Percentiles rank a stretch among this genome's conserved stretches.
These are phyloP conservation scores for Salix caprea DNA, from an alignment of 345 rosid species.

Conservation along the genomic window DNA sequence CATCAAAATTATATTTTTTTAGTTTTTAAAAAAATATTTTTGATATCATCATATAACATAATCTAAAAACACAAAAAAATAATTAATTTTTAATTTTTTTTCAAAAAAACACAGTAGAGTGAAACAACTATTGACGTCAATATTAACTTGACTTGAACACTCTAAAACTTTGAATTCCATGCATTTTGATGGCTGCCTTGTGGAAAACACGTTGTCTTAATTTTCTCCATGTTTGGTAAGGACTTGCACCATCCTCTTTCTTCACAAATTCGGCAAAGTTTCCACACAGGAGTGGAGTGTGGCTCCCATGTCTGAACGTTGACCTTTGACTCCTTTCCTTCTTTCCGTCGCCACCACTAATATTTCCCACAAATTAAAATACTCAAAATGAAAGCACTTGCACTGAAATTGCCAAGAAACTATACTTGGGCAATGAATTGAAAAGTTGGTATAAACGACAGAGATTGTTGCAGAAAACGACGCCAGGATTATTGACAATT, in stretches of 20 bases:
- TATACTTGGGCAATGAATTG: not conserved
- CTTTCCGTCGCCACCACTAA: not conserved
- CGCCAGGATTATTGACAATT: too few relatives aligned
- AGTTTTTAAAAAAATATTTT: too few relatives aligned
- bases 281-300: not conserved
- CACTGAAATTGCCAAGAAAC: not conserved
- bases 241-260: not conserved
- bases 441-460: not conserved
- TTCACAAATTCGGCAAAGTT: not conserved
- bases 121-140: too few relatives aligned
- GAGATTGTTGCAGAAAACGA: not conserved
- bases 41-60: too few relatives aligned
- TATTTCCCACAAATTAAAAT: not conserved
- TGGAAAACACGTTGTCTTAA: not conserved
- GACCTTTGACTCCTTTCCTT: not conserved
- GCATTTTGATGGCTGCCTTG: not conserved
- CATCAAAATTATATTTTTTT: too few relatives aligned
- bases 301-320: slow-evolving; percentile 4
- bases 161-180: not conserved
- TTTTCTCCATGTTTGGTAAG: not conserved
- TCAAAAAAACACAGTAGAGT: too few relatives aligned
- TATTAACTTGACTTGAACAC: not conserved
- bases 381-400: not conserved
- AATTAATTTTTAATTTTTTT: too few relatives aligned
- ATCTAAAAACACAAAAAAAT: too few relatives aligned